These are phyloP conservation scores for Tillandsia leiboldiana DNA, from an alignment of 176 grass and related monocot species.

Conservation along the genomic window DNA sequence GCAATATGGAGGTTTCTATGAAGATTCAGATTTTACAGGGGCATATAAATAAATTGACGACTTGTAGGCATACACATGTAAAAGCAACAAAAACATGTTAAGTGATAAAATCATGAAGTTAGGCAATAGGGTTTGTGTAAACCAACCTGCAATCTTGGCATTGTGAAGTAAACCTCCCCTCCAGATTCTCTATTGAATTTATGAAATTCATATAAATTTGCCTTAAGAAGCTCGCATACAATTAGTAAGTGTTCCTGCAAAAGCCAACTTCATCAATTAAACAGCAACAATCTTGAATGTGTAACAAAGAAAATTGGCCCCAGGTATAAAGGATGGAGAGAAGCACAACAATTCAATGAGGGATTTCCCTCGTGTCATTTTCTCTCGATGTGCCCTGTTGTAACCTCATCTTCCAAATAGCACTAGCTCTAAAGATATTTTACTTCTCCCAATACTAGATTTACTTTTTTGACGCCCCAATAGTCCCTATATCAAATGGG, in stretches of 20 bases:
- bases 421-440: too few species aligned
- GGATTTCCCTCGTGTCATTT: too few species aligned
- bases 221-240: constrained; percentile 99
- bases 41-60: too few species aligned
- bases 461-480: too few species aligned
- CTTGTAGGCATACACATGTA: too few species aligned
- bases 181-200: constrained; percentile 99
- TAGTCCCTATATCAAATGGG: too few species aligned
- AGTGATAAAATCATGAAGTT: background rate
- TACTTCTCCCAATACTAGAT: too few species aligned
- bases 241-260: constrained; percentile 95
- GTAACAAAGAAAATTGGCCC: background rate
- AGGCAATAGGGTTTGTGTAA: background rate
- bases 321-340: background rate
- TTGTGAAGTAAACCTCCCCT: constrained; percentile 97
- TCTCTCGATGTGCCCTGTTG: too few species aligned
- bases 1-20: too few species aligned
- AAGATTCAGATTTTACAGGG: too few species aligned
- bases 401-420: too few species aligned
- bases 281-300: background rate
- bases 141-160: constrained; percentile 88
- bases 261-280: constrained; percentile 15
- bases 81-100: background rate
- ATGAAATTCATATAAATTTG: constrained; percentile 97
- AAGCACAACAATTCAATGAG: too few species aligned